These are phyloP conservation scores for Boletellus ananas DNA, from an alignment of 768 basidiomycete species.

Conservation along the genomic window DNA sequence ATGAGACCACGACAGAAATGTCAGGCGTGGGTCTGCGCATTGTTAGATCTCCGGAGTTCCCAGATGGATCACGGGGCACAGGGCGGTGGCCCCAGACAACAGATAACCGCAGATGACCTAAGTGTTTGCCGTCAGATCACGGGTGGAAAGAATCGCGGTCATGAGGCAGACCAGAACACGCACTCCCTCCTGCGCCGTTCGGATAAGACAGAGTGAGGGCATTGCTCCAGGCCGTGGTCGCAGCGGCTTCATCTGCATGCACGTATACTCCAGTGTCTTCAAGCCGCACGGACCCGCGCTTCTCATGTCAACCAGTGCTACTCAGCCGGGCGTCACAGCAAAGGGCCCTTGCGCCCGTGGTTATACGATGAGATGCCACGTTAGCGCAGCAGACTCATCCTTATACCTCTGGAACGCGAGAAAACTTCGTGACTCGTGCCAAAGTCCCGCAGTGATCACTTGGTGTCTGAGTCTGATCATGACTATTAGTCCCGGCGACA, in stretches of 20 bases:
- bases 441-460: constrained; percentile 6
- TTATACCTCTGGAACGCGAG: constrained; percentile 52
- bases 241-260: constrained; percentile 43
- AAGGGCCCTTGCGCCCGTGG: constrained; percentile 39
- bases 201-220: neutral
- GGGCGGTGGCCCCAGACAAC: constrained; percentile 5
- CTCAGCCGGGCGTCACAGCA: constrained; percentile 59
- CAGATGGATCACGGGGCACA: constrained; percentile 15
- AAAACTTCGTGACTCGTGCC: constrained; percentile 56
- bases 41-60: constrained; percentile 2
- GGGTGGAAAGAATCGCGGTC: neutral
- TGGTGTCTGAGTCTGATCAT: neutral
- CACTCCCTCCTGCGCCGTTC: neutral
- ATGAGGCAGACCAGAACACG: neutral
- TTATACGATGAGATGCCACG: constrained; percentile 38
- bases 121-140: constrained; percentile 6
- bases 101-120: constrained; percentile 1
- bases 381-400: constrained; percentile 41
- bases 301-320: constrained; percentile 48
- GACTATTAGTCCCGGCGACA: constrained; percentile 1
- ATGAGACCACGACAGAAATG: constrained; percentile 5
- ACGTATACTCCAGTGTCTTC: constrained; percentile 51
- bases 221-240: neutral
- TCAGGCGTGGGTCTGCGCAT: neutral
- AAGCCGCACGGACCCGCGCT: constrained; percentile 51